Evolutionary conservation across 1,284 basidiomycete species (phyloP).

Genomic region (Exobasidium cylindrosporum): DNA sequence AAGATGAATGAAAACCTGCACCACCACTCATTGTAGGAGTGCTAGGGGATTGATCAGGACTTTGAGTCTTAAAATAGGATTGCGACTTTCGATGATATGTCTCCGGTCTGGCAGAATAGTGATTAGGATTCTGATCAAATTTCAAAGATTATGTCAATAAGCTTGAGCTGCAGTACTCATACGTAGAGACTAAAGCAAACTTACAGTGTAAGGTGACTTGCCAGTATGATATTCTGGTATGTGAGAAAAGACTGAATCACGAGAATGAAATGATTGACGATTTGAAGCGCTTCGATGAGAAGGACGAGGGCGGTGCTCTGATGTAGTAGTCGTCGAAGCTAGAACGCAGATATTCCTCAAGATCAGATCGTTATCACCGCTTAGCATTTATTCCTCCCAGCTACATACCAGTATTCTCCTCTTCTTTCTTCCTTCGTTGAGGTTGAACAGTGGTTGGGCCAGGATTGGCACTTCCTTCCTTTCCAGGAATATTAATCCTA

Average conservation of each 20-base stretch:
- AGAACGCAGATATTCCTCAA: too few species aligned
- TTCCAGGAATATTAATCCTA: slow-evolving; percentile 11
- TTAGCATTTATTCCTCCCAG: slow-evolving; percentile 23
- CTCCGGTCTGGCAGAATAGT: slow-evolving; percentile 43
- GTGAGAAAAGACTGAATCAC: slow-evolving; percentile 28
- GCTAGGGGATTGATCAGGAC: slow-evolving; percentile 10
- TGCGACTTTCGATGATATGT: slow-evolving; percentile 44
- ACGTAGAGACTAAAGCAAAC: too few species aligned
- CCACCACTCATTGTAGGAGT: slow-evolving; percentile 18
- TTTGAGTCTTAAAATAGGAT: background rate
- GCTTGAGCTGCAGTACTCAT: too few species aligned
- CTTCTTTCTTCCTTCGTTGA: slow-evolving; percentile 16
- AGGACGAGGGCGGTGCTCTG: background rate
- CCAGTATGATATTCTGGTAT: slow-evolving; percentile 34
- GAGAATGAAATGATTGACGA: slow-evolving; percentile 38
- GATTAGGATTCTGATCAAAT: slow-evolving; percentile 34
- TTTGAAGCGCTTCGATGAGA: background rate
- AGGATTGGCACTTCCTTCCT: background rate
- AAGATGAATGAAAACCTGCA: slow-evolving; percentile 15
- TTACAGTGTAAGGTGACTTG: slow-evolving; percentile 32
- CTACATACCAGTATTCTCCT: slow-evolving; percentile 10
- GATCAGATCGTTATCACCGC: too few species aligned
- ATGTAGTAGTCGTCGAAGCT: too few species aligned
- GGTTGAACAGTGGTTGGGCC: slow-evolving; percentile 4
- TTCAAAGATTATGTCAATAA: too few species aligned